phyloP scores from a whole-genome alignment of 495 filamentous ascomycete genomes.

The Aspergillus sclerotiicarbonarius region DNA sequence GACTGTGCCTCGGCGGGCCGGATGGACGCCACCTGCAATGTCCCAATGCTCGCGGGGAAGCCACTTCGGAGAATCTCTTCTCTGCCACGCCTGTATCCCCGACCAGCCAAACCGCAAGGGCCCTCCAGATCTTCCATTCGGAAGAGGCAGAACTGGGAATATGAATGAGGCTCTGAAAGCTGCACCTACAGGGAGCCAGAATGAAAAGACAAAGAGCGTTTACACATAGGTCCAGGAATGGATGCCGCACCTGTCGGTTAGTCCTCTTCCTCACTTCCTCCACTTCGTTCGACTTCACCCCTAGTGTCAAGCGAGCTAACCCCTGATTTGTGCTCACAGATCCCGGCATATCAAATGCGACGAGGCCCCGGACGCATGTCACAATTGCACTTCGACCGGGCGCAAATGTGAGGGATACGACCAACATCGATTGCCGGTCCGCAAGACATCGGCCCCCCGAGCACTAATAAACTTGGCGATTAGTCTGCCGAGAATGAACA shows the following conservation, averaged over 20 bases:
- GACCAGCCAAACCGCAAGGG: no score
- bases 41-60: no score
- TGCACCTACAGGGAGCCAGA: neutral
- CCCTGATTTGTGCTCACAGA: neutral
- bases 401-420: neutral
- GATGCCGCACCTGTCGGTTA: slow-evolving; percentile 3
- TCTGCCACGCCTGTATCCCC: neutral
- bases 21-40: neutral
- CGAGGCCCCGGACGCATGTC: neutral
- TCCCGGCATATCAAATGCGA: slow-evolving; percentile 4
- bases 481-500: neutral
- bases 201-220: neutral
- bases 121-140: no score
- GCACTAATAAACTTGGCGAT: neutral
- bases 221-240: neutral
- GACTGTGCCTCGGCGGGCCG: neutral
- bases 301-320: neutral
- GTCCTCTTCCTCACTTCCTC: neutral
- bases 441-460: neutral
- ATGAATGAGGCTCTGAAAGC: neutral
- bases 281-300: no score
- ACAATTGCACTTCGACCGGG: neutral
- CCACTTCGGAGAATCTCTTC: no score
- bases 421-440: neutral
- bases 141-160: neutral